Evolutionary conservation across 805 yeast species (phyloP).

Genomic region (Metschnikowia lachancei): DNA sequence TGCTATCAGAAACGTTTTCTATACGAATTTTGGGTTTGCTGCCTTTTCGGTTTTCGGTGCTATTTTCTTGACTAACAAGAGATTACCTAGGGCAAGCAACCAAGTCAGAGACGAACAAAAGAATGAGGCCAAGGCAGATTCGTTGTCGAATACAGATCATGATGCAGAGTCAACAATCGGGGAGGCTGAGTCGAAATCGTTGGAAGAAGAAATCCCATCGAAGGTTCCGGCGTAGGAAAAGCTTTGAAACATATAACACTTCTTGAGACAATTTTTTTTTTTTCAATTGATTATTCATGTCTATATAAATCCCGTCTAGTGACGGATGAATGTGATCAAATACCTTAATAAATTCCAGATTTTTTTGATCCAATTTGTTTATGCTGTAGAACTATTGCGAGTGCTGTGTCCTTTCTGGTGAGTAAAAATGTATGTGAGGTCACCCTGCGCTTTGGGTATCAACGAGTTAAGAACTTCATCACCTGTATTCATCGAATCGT

Average conservation of each 20-base stretch:
- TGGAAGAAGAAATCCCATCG: not conserved
- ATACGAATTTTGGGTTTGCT: slow-evolving; percentile 38
- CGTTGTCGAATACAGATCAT: not conserved
- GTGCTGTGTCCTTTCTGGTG: not conserved
- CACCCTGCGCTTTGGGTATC: slow-evolving; percentile 10
- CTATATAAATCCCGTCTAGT: not conserved
- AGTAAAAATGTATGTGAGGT: slow-evolving; percentile 17
- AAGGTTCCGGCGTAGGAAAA: not conserved
- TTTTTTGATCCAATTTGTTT: too few species aligned
- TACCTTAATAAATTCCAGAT: not conserved
- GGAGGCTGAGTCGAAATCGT: not conserved
- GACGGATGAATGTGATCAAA: too few species aligned
- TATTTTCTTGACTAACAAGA: slow-evolving; percentile 40
- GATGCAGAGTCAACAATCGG: slow-evolving; percentile 3
- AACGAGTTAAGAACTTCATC: slow-evolving; percentile 14
- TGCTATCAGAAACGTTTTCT: slow-evolving; percentile 40
- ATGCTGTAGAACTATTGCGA: not conserved
- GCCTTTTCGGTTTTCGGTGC: slow-evolving; percentile 29
- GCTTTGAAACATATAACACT: not conserved
- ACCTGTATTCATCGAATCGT: slow-evolving; percentile 12
- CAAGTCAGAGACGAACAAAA: slow-evolving; percentile 16
- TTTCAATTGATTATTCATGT: not conserved
- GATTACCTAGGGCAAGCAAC: slow-evolving; percentile 31
- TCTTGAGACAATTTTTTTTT: not conserved
- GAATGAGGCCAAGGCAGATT: slow-evolving; percentile 1